phyloP scores from a whole-genome alignment of 495 filamentous ascomycete species.

The Aspergillus egyptiacus region DNA sequence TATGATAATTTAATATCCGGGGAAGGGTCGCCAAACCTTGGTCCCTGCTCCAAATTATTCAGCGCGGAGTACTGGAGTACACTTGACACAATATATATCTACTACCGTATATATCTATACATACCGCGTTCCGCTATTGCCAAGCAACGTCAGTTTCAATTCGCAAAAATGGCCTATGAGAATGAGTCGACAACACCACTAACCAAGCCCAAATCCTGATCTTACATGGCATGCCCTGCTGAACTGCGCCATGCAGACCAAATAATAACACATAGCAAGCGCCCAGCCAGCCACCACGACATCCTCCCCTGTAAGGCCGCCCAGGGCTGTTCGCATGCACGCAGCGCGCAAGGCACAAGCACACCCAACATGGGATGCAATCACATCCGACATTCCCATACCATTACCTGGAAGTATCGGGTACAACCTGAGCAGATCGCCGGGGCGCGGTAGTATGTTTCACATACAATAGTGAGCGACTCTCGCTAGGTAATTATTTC shows the following conservation, averaged over 20 bases:
- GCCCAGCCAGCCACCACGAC: not conserved
- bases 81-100: too few relatives aligned
- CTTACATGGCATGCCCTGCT: not conserved
- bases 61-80: too few relatives aligned
- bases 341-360: not conserved
- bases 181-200: too few relatives aligned
- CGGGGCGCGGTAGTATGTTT: not conserved
- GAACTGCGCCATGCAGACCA: not conserved
- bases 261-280: not conserved
- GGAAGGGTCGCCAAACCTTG: too few relatives aligned
- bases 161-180: too few relatives aligned
- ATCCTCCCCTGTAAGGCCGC: too few relatives aligned
- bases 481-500: not conserved
- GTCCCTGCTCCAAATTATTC: too few relatives aligned
- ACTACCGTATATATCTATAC: too few relatives aligned
- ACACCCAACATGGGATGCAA: not conserved
- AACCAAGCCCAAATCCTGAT: too few relatives aligned
- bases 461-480: not conserved
- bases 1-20: too few relatives aligned
- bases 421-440: not conserved
- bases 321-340: not conserved
- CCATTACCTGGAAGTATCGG: not conserved
- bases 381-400: not conserved
- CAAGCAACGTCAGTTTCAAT: too few relatives aligned
- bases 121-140: too few relatives aligned